Conservation (phyloP, 495 filamentous ascomycete genomes). For the Lophiostoma macrostomum region DNA sequence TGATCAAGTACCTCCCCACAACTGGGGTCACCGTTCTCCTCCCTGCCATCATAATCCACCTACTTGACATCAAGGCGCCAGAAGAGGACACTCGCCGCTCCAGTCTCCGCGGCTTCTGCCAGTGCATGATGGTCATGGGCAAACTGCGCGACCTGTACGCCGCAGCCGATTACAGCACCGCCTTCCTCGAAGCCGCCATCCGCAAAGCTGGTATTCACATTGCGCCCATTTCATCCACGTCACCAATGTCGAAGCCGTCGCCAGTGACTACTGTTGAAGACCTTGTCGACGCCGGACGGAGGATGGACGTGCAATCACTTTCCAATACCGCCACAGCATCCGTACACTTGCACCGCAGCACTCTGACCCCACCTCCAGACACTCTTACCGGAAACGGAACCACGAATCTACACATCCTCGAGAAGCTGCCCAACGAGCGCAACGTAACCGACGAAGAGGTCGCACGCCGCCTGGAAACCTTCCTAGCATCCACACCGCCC, state of each 20-base stretch:
- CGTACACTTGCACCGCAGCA: conserved; percentile 8
- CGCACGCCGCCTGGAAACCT: conserved; percentile 38
- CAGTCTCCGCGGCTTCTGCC: conserved; percentile 71
- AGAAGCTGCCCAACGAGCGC: conserved; percentile 7
- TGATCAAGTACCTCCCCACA: conserved; percentile 78
- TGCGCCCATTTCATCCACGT: conserved; percentile 6
- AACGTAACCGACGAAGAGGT: conserved; percentile 40
- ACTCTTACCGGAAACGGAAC: too few relatives aligned
- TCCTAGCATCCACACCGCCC: conserved; percentile 44
- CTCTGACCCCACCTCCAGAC: conserved; percentile 45
- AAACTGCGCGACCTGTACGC: conserved; percentile 79
- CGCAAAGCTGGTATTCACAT: conserved; percentile 68
- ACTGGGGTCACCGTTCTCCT: conserved; percentile 85
- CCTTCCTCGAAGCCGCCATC: conserved; percentile 80
- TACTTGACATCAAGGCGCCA: conserved; percentile 81
- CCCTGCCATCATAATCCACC: conserved; percentile 85
- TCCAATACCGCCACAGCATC: not conserved
- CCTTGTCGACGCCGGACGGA: conserved; percentile 40
- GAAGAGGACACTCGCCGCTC: conserved; percentile 63
- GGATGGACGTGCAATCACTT: conserved; percentile 26
- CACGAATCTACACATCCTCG: conserved; percentile 22
- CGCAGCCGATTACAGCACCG: conserved; percentile 79
- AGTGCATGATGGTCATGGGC: conserved; percentile 82
- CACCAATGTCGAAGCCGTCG: conserved; percentile 16
- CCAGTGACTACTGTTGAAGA: conserved; percentile 37